Base-by-base conservation (phyloP, 306 rosid genomes). In the Malus domestica region DNA sequence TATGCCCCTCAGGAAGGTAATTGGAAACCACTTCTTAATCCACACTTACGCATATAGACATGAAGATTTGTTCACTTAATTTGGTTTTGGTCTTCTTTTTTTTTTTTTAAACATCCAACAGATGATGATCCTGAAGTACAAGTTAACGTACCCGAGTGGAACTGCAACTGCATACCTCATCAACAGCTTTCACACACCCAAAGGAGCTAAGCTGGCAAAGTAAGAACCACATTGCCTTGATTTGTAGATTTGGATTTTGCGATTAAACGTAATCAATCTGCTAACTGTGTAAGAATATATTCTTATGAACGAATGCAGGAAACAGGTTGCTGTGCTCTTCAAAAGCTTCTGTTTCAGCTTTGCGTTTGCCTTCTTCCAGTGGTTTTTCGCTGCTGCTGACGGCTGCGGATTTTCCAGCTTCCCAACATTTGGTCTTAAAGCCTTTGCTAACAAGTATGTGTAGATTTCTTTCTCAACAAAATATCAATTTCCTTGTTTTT, bases 101-200 rank as follows among this genome's bases (percentile, higher is more conserved):
- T 14, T 29, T 14, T 29, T 4, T 62, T 29, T 15, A 29, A 29
- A 29, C 7, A 27, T 30, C 30, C 29, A 57, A 55, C 54, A 90
- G 95, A 38, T 89, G 77, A 89, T 91, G 97, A 88, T 91, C 73
- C 54, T 89, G 83, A 86, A 78, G 78, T 89, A 88, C 88, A 92
- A 90, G 57, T 78, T 92, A 71, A 87, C 93, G 4, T 92, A 92
- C 60, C 96, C 96, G 14, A 92, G 97, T 80, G 93, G 97, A 76
- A 90, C 97, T 29, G 97, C 97, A n/a, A 92, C 96, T 6, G 97
- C 97, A 57, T 86, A 75, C 40, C 96, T 88, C 22, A 83, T 92
- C 80, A 92, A 92, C 76, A 85, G 91, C 78, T 88, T 92, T 70
- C 97, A 92, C 78, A 92, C 97, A 29, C 96, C 97, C 8, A 87